Evolutionary conservation across 2,329 filamentous ascomycete genomes (phyloP).

Genomic region (Anisogramma anomala): DNA sequence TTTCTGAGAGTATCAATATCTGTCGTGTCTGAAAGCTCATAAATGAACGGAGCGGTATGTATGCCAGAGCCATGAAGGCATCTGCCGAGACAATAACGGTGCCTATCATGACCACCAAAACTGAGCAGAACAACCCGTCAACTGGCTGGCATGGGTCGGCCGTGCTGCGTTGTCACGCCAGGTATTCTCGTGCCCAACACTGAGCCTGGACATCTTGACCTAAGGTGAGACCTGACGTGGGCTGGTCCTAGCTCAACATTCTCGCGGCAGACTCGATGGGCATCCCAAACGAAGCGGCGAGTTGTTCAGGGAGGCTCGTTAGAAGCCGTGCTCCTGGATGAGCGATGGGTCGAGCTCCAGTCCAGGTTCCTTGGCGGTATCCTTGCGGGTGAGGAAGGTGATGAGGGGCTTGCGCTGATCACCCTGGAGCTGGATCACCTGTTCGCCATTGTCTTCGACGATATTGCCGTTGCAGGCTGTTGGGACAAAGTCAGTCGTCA

Average conservation of each 20-base stretch:
- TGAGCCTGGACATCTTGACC: slow-evolving; percentile 8
- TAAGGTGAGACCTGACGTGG: slow-evolving; percentile 11
- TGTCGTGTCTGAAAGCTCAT: slow-evolving; percentile 6
- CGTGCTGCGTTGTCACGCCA: slow-evolving; percentile 9
- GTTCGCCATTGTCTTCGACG: slow-evolving; percentile 87
- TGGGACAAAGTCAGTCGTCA: slow-evolving; percentile 18
- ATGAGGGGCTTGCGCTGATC: slow-evolving; percentile 98
- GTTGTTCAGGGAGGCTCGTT: slow-evolving; percentile 11
- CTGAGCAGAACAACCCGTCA: slow-evolving; percentile 1
- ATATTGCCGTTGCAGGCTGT: slow-evolving; percentile 99
- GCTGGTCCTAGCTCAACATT: background rate
- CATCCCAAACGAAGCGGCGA: slow-evolving; percentile 3
- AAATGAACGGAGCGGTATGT: slow-evolving; percentile 3
- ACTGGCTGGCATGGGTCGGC: slow-evolving; percentile 6
- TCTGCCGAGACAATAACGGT: slow-evolving; percentile 7
- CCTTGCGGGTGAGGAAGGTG: slow-evolving; percentile 94
- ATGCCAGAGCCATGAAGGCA: background rate
- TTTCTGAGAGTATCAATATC: slow-evolving; percentile 10
- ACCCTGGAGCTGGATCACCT: slow-evolving; percentile 99
- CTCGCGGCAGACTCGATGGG: slow-evolving; percentile 7
- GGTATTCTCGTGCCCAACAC: slow-evolving; percentile 9
- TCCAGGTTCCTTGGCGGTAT: slow-evolving; percentile 38
- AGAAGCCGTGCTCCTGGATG: slow-evolving; percentile 63
- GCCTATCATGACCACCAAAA: slow-evolving; percentile 7
- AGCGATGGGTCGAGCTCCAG: slow-evolving; percentile 90